phyloP scores from a whole-genome alignment of 805 yeast species.

The Priceomyces medius region DNA sequence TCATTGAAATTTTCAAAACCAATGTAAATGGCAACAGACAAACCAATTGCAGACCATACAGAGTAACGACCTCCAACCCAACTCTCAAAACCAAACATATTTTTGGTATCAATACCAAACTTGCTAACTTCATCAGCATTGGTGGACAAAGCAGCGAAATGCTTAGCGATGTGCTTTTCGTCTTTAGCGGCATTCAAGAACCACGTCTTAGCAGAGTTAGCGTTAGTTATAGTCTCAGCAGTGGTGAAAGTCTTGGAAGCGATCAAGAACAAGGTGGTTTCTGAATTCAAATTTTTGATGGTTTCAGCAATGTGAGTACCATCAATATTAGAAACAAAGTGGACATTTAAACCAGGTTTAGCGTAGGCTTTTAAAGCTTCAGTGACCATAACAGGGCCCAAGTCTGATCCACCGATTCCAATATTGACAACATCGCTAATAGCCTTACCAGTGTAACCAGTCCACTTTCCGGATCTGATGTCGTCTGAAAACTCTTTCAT shows the following conservation, averaged over 20 bases:
- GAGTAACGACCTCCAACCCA: slow-evolving; percentile 99
- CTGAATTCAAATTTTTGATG: slow-evolving; percentile 73
- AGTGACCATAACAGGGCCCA: slow-evolving; percentile 99
- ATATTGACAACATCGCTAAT: slow-evolving; percentile 95
- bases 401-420: slow-evolving; percentile 98
- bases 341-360: slow-evolving; percentile 70
- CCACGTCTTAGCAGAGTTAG: slow-evolving; percentile 94
- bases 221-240: slow-evolving; percentile 96
- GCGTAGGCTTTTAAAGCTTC: slow-evolving; percentile 93
- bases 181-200: slow-evolving; percentile 74
- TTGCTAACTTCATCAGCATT: slow-evolving; percentile 87
- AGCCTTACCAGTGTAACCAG: slow-evolving; percentile 92
- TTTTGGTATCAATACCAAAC: slow-evolving; percentile 95
- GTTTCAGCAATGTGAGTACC: slow-evolving; percentile 97
- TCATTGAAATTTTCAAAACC: slow-evolving; percentile 93
- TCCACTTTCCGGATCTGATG: slow-evolving; percentile 93
- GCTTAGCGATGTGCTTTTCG: slow-evolving; percentile 81
- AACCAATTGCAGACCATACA: slow-evolving; percentile 99
- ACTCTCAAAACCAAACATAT: slow-evolving; percentile 97
- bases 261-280: slow-evolving; percentile 86
- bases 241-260: slow-evolving; percentile 99
- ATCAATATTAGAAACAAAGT: slow-evolving; percentile 97
- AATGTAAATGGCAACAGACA: slow-evolving; percentile 90
- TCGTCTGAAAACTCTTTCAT: slow-evolving; percentile 92
- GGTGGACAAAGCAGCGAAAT: slow-evolving; percentile 95